Evolutionary conservation across 768 basidiomycete genomes (phyloP).

Genomic region (Collybia sp.): DNA sequence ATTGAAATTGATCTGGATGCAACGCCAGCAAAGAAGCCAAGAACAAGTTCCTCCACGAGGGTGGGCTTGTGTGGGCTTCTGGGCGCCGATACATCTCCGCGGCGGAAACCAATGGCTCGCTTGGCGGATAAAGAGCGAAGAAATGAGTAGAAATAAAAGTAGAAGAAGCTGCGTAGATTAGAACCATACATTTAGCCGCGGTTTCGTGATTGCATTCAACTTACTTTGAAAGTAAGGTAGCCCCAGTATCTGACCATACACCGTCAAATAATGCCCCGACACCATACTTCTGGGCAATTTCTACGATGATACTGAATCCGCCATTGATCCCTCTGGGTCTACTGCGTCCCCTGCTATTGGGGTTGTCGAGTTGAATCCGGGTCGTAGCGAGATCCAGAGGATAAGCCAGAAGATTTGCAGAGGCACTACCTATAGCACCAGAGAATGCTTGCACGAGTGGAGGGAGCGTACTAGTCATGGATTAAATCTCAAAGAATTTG

Average conservation of each 20-base stretch:
- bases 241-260: constrained; percentile 44
- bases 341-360: constrained; percentile 12
- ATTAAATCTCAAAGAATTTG: not conserved
- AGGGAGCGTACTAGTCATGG: constrained; percentile 55
- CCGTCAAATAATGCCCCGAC: constrained; percentile 46
- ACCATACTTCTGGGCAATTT: constrained; percentile 35
- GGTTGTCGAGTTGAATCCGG: constrained; percentile 36
- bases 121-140: constrained; percentile 36
- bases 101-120: constrained; percentile 15
- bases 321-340: constrained; percentile 17
- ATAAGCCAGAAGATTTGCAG: constrained; percentile 49
- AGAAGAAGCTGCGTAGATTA: constrained; percentile 42
- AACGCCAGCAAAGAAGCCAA: constrained; percentile 56
- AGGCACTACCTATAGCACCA: constrained; percentile 50
- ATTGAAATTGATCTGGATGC: constrained; percentile 49
- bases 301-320: constrained; percentile 31
- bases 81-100: constrained; percentile 2
- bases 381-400: constrained; percentile 58
- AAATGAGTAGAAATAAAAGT: constrained; percentile 55
- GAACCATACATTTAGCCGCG: not conserved
- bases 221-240: constrained; percentile 51
- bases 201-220: constrained; percentile 4
- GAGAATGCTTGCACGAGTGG: constrained; percentile 57
- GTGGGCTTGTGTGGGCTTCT: constrained; percentile 24
- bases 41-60: constrained; percentile 42